Percentiles rank a stretch among this genome's conserved stretches.
phyloP scores from a whole-genome alignment of 192 early-diverging fungal species.

The Backusella mclennaniae region DNA sequence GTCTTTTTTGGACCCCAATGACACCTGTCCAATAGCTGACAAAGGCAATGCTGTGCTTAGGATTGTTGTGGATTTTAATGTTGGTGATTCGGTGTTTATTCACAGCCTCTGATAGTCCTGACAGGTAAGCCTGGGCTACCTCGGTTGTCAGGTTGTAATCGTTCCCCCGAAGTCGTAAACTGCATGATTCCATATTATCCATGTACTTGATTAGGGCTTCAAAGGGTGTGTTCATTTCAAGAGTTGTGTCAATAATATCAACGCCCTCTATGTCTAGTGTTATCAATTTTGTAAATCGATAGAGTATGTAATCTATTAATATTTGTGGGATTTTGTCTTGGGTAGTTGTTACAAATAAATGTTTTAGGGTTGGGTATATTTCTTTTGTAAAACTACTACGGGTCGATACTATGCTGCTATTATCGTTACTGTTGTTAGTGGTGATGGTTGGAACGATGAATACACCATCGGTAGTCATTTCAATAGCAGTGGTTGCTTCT shows the following conservation, averaged over 20 bases:
- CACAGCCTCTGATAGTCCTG: neutral
- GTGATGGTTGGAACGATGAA: neutral
- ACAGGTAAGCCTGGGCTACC: neutral
- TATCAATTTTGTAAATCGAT: neutral
- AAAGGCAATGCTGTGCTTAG: neutral
- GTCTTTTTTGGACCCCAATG: neutral
- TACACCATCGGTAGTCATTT: neutral
- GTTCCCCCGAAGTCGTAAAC: neutral
- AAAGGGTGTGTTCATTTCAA: neutral
- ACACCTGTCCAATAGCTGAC: neutral
- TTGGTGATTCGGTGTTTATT: neutral
- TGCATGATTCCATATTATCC: neutral
- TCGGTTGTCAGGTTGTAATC: neutral
- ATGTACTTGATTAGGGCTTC: neutral
- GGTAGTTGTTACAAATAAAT: neutral
- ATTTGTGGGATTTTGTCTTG: neutral
- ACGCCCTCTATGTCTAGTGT: neutral
- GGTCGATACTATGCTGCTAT: neutral
- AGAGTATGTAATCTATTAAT: neutral
- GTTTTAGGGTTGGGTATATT: neutral
- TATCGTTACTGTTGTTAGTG: neutral
- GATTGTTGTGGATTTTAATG: neutral
- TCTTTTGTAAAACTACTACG: neutral
- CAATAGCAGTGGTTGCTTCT: neutral
- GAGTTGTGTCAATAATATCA: neutral